A percentile compares a stretch with the other conserved stretches of the same genome.
These are phyloP conservation scores for Citrus australasica DNA, from an alignment of 345 rosid species.

Conservation along the genomic window DNA sequence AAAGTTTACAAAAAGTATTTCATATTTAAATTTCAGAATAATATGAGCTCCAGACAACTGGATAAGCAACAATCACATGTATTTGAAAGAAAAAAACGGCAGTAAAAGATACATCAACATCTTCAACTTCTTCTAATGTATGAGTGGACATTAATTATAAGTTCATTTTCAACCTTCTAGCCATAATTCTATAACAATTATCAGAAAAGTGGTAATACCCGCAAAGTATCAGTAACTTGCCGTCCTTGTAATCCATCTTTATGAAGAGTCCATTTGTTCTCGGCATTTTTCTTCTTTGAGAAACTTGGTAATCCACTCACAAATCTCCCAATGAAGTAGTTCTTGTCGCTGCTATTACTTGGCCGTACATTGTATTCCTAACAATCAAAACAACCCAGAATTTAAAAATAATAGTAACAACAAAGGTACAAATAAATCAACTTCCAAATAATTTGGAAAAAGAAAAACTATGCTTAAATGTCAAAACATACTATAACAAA, in stretches of 20 bases:
- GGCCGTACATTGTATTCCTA: slow-evolving; percentile 88
- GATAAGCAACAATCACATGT: neutral
- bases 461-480: neutral
- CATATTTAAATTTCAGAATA: neutral
- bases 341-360: slow-evolving; percentile 57
- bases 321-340: slow-evolving; percentile 88
- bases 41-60: neutral
- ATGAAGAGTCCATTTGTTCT: slow-evolving; percentile 83
- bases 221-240: slow-evolving; percentile 63
- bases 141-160: neutral
- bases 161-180: neutral
- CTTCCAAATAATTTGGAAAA: neutral
- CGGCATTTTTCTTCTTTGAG: slow-evolving; percentile 75
- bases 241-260: slow-evolving; percentile 95
- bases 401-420: too few relatives aligned
- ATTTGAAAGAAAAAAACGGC: neutral
- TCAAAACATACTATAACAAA: neutral
- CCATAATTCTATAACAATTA: neutral
- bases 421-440: neutral
- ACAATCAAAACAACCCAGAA: neutral
- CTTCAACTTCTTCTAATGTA: neutral
- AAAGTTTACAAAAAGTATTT: neutral
- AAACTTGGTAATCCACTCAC: slow-evolving; percentile 74
- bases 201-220: slow-evolving; percentile 39
- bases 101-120: neutral